Evolutionary conservation across 805 yeast species (phyloP), one percentile per base, ranked within the genome.

Genomic region (Metschnikowia matae): DNA sequence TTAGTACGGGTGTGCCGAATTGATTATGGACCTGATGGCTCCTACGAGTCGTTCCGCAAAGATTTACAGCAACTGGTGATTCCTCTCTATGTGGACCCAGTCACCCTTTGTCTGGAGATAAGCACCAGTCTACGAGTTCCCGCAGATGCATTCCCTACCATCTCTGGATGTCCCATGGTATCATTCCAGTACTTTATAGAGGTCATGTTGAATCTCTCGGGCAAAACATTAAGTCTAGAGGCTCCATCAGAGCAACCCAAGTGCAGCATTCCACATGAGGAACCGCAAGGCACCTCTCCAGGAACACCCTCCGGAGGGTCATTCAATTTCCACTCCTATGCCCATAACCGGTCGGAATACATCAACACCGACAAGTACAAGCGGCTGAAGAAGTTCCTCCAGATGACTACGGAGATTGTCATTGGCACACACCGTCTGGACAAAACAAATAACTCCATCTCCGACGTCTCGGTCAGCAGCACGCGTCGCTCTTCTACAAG

Each of bases 131-230:
- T 90, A 18, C 74, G 83, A 54, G 83, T 90, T 0, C 97, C 97
- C 0, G 80, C 86, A 0, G 96, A 90, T 58, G 83, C 87, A 0
- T 89, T 90, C 62, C 95, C 96, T 0, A 87, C 96, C 0, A 87
- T 89, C 13, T 75, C 80, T 15, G 86, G 87, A 1, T 80, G 87
- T 46, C 82, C 81, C 2, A 68, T 84, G 44, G 89, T 89, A 7
- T 77, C 89, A 2, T 90, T 90, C 65, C 92, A 87, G 62, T 90
- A 91, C 63, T 87, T 85, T 62, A 70, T 90, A 14, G 97, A 90
- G 63, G 90, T 87, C 2, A 75, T 89, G 50, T 81, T 87, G n/a
- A 90, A 90, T 61, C 68, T 91, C 39, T 83, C 91, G 2, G 88
- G 85, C 20, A 83, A 79, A 75, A 64, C 70, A 3, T 62, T 71